Conservation (phyloP, 495 filamentous ascomycete species). For the Trypethelium eluteriae region DNA sequence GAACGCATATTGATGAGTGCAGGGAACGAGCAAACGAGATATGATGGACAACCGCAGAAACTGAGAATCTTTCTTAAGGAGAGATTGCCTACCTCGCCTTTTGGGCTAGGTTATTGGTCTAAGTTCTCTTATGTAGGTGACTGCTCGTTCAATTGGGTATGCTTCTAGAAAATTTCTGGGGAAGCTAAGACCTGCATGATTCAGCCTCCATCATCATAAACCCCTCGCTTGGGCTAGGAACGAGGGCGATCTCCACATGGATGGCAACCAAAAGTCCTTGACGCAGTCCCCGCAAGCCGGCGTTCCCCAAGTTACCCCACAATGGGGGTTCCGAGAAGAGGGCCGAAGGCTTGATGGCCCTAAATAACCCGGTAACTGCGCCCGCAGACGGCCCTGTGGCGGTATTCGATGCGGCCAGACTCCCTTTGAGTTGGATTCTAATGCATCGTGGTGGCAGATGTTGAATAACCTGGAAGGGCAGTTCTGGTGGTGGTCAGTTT, state of each 20-base stretch:
- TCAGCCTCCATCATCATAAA: conserved; percentile 6
- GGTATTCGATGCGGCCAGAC: neutral
- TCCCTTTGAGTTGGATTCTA: neutral
- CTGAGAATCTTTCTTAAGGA: neutral
- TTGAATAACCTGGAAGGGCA: too few species aligned
- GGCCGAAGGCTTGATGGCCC: neutral
- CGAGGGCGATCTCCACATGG: conserved; percentile 7
- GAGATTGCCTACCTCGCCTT: neutral
- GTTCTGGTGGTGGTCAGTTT: too few species aligned
- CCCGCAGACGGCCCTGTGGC: neutral
- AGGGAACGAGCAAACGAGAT: neutral
- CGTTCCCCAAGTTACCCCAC: neutral
- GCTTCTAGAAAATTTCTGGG: neutral
- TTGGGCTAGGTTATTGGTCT: neutral
- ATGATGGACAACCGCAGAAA: neutral
- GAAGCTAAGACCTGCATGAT: neutral
- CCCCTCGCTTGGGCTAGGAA: neutral
- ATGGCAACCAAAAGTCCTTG: neutral
- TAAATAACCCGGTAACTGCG: too few species aligned
- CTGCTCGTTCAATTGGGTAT: neutral
- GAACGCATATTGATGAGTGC: neutral
- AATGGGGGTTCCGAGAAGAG: conserved; percentile 2
- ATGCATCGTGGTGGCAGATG: neutral
- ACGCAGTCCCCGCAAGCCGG: neutral
- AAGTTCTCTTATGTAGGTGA: neutral